Evolutionary conservation across 306 rosid genomes (phyloP).

Genomic region (Heteromeles arbutifolia): DNA sequence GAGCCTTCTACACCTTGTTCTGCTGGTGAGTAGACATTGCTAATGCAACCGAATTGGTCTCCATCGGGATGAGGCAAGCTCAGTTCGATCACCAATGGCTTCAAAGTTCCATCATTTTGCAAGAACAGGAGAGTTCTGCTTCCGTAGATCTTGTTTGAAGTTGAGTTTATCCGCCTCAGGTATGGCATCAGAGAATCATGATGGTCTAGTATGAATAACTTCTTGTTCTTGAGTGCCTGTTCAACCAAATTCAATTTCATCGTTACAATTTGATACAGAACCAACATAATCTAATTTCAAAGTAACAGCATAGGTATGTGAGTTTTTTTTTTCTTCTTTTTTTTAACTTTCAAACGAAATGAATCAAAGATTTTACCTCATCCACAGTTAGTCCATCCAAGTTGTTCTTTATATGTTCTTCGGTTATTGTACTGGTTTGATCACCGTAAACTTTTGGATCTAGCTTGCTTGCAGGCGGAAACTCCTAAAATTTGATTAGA

Average conservation of each 20-base stretch:
- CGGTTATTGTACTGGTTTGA: conserved; percentile 44
- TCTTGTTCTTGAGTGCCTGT: conserved; percentile 52
- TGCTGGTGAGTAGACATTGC: conserved; percentile 46
- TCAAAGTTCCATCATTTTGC: conserved; percentile 60
- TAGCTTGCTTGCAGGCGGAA: conserved; percentile 66
- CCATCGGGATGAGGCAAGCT: conserved; percentile 50
- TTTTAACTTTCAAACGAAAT: neutral
- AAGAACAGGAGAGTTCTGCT: conserved; percentile 57
- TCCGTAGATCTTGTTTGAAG: conserved; percentile 42
- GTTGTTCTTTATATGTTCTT: conserved; percentile 36
- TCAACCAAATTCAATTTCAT: neutral
- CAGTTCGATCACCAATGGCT: conserved; percentile 65
- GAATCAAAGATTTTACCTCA: conserved; percentile 30
- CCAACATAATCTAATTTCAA: neutral
- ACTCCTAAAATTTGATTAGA: conserved; percentile 36
- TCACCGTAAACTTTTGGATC: conserved; percentile 49
- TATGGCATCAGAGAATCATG: conserved; percentile 55
- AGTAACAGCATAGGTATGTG: neutral
- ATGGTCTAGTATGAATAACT: conserved; percentile 56
- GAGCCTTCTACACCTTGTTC: conserved; percentile 43
- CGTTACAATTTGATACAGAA: neutral
- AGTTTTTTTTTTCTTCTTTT: neutral
- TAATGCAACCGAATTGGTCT: conserved; percentile 42
- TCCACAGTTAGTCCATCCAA: conserved; percentile 49
- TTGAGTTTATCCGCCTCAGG: conserved; percentile 44